Evolutionary conservation across 2,329 filamentous ascomycete genomes (phyloP), one percentile per base, ranked within the genome.

Genomic region (Rhexocercosporidium sp.): DNA sequence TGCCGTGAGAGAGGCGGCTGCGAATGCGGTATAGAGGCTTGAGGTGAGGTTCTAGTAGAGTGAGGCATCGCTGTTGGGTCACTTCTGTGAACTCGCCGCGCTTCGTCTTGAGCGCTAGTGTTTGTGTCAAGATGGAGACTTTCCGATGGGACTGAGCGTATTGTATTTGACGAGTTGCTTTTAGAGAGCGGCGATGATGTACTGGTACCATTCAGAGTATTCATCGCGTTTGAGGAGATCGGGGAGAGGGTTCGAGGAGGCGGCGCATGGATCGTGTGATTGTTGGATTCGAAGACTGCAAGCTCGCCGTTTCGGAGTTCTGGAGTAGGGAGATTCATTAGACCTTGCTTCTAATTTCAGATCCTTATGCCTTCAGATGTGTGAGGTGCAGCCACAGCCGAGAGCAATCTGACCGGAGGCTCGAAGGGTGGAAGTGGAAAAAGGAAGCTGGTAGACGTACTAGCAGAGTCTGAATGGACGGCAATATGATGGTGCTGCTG

Each of bases 121-220:
- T 70, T 60, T 14, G 62, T 59, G 44, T 70, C 66, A 56, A 68
- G 59, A 34, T 69, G 66, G 22, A 66, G 59, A 27, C 69, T 61
- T 46, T 75, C 74, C 20, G 70, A 61, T 20, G 72, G 69, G n/a
- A 77, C 76, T 22, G 75, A 73, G 67, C 75, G 67, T 6, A 77
- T 76, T 25, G 73, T 73, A 27, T 69, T 71, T 20, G 69, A 71
- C 16, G 69, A 59, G 18, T 66, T 64, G 64, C 69, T 75, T 41
- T 67, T 51, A n/a, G 56, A 64, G 7, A 49, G 46, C 34, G 67
- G 20, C 65, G 64, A 51, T 51, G 60, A n/a, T 59, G 49, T 59
- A 20, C 54, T 34, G 39, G 22, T 46, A 37, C 61, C 64, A 22
- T 69, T 69, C 67, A 71, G 49, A 53, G 69, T 64, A 61, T 77